Evolutionary conservation across 2,329 filamentous ascomycete genomes (phyloP).

Genomic region (Colletotrichum abscissum): DNA sequence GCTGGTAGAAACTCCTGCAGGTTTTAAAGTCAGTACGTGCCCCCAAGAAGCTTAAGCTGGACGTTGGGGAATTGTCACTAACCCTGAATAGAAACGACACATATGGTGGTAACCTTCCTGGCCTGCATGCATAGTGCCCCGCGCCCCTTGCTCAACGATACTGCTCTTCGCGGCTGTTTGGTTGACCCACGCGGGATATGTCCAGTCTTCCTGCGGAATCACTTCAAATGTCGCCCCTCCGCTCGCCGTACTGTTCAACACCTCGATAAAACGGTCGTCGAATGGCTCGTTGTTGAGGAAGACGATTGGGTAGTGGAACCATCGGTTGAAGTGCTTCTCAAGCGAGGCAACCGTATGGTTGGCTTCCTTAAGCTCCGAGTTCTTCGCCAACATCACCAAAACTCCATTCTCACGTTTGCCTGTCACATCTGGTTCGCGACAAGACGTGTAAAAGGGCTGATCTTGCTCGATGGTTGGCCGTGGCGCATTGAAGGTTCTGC

Average conservation of each 20-base stretch:
- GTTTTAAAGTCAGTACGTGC: not conserved
- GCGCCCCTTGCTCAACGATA: constrained; percentile 47
- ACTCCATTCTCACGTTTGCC: constrained; percentile 54
- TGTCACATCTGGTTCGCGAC: constrained; percentile 18
- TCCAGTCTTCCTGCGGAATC: constrained; percentile 13
- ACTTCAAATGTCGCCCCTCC: not conserved
- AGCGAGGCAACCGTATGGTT: constrained; percentile 52
- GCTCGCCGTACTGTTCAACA: constrained; percentile 44
- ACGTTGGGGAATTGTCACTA: not conserved
- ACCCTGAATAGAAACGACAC: constrained; percentile 53
- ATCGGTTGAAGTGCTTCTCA: constrained; percentile 57
- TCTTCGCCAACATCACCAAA: constrained; percentile 59
- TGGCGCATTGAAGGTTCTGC: not conserved
- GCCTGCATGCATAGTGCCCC: constrained; percentile 50
- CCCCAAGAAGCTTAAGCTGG: not conserved
- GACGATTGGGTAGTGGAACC: constrained; percentile 58
- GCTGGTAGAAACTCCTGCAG: constrained; percentile 50
- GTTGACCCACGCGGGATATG: constrained; percentile 50
- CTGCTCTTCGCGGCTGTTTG: constrained; percentile 43
- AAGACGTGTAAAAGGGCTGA: constrained; percentile 26
- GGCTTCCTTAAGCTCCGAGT: constrained; percentile 53
- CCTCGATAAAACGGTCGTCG: constrained; percentile 50
- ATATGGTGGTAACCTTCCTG: constrained; percentile 54
- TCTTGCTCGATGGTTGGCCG: constrained; percentile 10
- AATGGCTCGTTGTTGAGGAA: constrained; percentile 59